Evolutionary conservation across 345 rosid genomes (phyloP).

Genomic region (Noccaea bulbosa): DNA sequence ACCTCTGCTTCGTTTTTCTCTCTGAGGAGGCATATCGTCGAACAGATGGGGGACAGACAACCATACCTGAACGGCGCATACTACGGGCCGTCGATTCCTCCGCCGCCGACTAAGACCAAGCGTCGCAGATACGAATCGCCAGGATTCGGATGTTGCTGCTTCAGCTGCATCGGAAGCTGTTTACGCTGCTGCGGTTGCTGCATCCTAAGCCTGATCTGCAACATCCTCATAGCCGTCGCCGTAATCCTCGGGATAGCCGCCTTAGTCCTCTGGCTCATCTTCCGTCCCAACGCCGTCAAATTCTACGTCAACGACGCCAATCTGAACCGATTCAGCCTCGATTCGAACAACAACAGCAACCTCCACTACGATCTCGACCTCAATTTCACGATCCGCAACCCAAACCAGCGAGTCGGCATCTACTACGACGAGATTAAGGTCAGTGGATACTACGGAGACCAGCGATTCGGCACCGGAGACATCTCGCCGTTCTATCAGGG

Average conservation of each 20-base stretch:
- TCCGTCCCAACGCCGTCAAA: slow-evolving; percentile 65
- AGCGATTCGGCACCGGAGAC: slow-evolving; percentile 41
- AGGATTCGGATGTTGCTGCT: slow-evolving; percentile 49
- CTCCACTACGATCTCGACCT: slow-evolving; percentile 52
- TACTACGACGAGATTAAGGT: slow-evolving; percentile 57
- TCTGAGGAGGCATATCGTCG: slow-evolving; percentile 31
- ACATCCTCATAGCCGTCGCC: slow-evolving; percentile 49
- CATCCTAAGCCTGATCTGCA: slow-evolving; percentile 54
- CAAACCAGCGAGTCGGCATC: slow-evolving; percentile 60
- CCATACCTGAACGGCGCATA: slow-evolving; percentile 64
- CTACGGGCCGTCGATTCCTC: slow-evolving; percentile 74
- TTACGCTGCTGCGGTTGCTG: slow-evolving; percentile 58
- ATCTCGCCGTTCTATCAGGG: slow-evolving; percentile 71
- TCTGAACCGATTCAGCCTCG: slow-evolving; percentile 51
- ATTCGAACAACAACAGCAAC: slow-evolving; percentile 44
- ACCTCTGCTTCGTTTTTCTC: background rate
- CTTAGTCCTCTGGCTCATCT: slow-evolving; percentile 59
- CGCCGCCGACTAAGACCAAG: slow-evolving; percentile 43
- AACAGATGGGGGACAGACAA: slow-evolving; percentile 39
- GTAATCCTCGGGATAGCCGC: slow-evolving; percentile 48
- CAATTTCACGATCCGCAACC: slow-evolving; percentile 65
- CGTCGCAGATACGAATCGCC: slow-evolving; percentile 49
- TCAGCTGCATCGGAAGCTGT: slow-evolving; percentile 56
- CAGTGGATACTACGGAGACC: slow-evolving; percentile 47
- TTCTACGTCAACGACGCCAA: slow-evolving; percentile 54